These are phyloP conservation scores for Lunularia cruciata DNA, from an alignment of 225 moss, liverwort and hornwort genomes.

Conservation along the genomic window DNA sequence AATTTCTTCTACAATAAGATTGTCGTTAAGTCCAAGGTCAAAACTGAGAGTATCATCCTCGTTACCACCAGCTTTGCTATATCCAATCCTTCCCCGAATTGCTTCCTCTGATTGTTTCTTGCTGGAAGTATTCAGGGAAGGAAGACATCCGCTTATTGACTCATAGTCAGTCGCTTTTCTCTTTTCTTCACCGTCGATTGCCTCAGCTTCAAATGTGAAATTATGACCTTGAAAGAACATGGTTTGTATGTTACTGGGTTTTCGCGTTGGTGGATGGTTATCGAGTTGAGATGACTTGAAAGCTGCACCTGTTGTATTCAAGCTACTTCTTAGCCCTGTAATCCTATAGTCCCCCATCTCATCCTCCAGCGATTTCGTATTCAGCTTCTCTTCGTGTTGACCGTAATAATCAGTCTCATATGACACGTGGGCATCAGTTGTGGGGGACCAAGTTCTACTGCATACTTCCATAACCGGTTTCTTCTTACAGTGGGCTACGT, in stretches of 20 bases:
- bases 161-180: not conserved
- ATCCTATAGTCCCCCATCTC: not conserved
- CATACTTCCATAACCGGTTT: not conserved
- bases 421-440: not conserved
- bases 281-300: not conserved
- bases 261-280: not conserved
- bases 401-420: not conserved
- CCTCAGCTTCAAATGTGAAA: not conserved
- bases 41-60: conserved; percentile 1
- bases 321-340: not conserved
- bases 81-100: not conserved
- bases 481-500: not conserved
- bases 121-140: not conserved
- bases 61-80: not conserved
- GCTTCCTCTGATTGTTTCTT: not conserved
- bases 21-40: not conserved
- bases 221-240: not conserved
- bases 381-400: not conserved
- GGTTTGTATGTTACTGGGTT: not conserved
- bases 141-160: not conserved
- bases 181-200: not conserved
- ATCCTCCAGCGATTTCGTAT: not conserved
- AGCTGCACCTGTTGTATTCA: not conserved
- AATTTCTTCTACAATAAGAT: not conserved
- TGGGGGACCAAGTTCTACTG: not conserved